phyloP scores from a whole-genome alignment of 495 filamentous ascomycete genomes.

The Bacidia rubella region DNA sequence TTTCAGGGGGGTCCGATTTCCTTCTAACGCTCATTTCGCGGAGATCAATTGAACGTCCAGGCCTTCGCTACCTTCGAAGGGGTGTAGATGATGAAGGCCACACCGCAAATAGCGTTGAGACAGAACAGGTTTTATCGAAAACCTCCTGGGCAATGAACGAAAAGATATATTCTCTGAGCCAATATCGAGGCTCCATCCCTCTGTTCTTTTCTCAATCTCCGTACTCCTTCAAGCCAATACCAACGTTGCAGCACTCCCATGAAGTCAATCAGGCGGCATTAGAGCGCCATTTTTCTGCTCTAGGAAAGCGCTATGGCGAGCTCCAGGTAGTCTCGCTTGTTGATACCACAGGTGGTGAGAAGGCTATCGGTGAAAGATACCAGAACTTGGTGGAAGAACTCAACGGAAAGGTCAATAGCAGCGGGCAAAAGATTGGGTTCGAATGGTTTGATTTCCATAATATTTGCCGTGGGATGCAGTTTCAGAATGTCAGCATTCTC shows the following conservation, averaged over 20 bases:
- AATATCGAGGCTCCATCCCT: conserved; percentile 78
- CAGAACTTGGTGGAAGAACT: conserved; percentile 47
- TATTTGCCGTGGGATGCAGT: conserved; percentile 88
- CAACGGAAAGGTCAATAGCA: conserved; percentile 45
- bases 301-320: conserved; percentile 54
- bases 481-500: conserved; percentile 76
- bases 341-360: conserved; percentile 71
- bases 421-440: conserved; percentile 43
- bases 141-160: conserved; percentile 44
- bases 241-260: conserved; percentile 61
- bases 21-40: conserved; percentile 79
- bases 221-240: conserved; percentile 81
- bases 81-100: conserved; percentile 80
- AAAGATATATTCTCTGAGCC: conserved; percentile 68
- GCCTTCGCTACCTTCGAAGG: conserved; percentile 80
- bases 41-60: conserved; percentile 68
- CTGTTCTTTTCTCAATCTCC: conserved; percentile 88
- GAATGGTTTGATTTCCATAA: conserved; percentile 96
- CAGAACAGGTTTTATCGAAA: conserved; percentile 76
- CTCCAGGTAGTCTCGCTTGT: conserved; percentile 73
- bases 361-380: conserved; percentile 63
- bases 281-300: conserved; percentile 56
- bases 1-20: conserved; percentile 28
- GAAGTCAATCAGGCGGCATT: conserved; percentile 68
- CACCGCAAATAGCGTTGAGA: conserved; percentile 83